A percentile compares a stretch with the other conserved stretches of the same genome.
These are phyloP conservation scores for Hygrophorus russula DNA, from an alignment of 768 basidiomycete genomes.

Conservation along the genomic window DNA sequence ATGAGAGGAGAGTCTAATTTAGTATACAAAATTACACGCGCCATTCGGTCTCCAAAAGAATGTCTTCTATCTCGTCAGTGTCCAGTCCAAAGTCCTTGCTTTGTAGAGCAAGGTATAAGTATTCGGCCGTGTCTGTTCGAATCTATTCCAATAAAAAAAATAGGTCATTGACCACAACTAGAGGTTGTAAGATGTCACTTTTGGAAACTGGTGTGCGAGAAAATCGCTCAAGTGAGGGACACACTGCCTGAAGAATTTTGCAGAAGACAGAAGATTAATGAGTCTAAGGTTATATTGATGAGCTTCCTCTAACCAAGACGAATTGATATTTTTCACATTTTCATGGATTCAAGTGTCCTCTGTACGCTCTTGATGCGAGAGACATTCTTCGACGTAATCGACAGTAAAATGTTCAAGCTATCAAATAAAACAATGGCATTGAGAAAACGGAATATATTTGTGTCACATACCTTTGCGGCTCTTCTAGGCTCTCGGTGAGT, in stretches of 20 bases:
- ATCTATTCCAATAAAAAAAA: slow-evolving; percentile 33
- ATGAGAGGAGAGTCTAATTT: not conserved
- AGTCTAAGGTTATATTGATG: slow-evolving; percentile 31
- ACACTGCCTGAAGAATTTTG: slow-evolving; percentile 31
- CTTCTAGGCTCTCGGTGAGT: slow-evolving; percentile 33
- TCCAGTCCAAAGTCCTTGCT: slow-evolving; percentile 55
- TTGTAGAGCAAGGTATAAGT: slow-evolving; percentile 69
- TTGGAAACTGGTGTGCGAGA: slow-evolving; percentile 72
- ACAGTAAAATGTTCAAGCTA: slow-evolving; percentile 46
- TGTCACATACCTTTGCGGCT: slow-evolving; percentile 38
- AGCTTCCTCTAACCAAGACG: slow-evolving; percentile 4
- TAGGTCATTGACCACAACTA: slow-evolving; percentile 7
- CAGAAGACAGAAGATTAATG: slow-evolving; percentile 49
- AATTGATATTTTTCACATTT: slow-evolving; percentile 44
- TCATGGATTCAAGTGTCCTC: slow-evolving; percentile 73
- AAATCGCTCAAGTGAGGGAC: slow-evolving; percentile 43
- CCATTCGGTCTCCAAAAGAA: slow-evolving; percentile 79
- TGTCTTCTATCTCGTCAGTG: slow-evolving; percentile 53
- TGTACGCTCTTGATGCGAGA: slow-evolving; percentile 72
- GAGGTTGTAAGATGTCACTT: slow-evolving; percentile 30
- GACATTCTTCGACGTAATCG: slow-evolving; percentile 50
- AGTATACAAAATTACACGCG: slow-evolving; percentile 21
- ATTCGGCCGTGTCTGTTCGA: slow-evolving; percentile 72
- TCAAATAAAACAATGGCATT: slow-evolving; percentile 5
- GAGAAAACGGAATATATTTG: not conserved